Base-by-base conservation (phyloP, 2,329 filamentous ascomycete genomes). In the Rhynchosporium agropyri region DNA sequence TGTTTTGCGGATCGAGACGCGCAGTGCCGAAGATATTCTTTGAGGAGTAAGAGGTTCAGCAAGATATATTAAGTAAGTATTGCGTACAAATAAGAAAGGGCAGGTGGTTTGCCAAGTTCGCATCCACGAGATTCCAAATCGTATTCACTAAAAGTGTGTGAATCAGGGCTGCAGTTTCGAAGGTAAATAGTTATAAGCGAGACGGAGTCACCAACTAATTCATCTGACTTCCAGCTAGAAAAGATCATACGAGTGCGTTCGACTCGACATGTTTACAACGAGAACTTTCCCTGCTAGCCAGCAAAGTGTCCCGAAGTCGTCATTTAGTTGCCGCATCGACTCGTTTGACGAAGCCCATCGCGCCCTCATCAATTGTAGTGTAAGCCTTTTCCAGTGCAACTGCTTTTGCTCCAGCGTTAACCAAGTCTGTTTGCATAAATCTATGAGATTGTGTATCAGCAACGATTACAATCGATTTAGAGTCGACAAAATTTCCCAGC, bases 381-480 rank as follows among this genome's bases (percentile, higher is more conserved):
- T 31, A 58, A 8, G 71, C 66, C 36, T 69, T 62, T 45, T 68
- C 66, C 7, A 73, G 26, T 12, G 61, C 68, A 26, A 64, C 59
- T 9, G 20, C 31, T 28, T 29, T 40, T 8, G 71, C 72, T 46
- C 68, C 68, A 9, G 31, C 38, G 59, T 70, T 71, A 0, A 71
- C 72, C 55, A 71, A 68, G 3, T 68, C 62, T 9, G 71, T 74
- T 29, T 59, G 42, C 10, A 77, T 75, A 64, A 74, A 76, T 20
- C 54, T 57, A 33, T 20, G 15, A 29, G 4, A 12, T 28, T 5
- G 2, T 28, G 7, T 4, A 40, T 54, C 12, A 54, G 51, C 31
- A 20, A 36, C n/a, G 15, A 8, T 4, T n/a, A 7, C 3, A 26
- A 36, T 3, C 43, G n/a, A 15, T n/a, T 15, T 7, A 10, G 8